Evolutionary conservation across 345 rosid genomes (phyloP).

Genomic region (Brassica carinata): DNA sequence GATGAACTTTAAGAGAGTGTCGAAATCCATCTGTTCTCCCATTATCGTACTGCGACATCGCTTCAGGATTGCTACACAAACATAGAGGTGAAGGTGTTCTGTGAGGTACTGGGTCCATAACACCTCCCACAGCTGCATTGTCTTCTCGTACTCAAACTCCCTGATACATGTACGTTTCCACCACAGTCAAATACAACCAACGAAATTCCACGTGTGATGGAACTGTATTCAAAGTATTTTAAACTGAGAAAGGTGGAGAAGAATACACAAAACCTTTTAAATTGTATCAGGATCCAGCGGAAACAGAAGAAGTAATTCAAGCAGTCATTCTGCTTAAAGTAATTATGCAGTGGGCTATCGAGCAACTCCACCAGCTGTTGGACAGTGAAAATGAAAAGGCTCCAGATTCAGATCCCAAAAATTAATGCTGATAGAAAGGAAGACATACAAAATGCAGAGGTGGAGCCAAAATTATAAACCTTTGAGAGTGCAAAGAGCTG

Average conservation of each 20-base stretch:
- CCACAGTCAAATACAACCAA: slow-evolving; percentile 16
- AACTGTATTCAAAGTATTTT: not conserved
- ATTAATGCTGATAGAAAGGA: slow-evolving; percentile 17
- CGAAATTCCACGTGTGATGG: not conserved
- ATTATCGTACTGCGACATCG: slow-evolving; percentile 80
- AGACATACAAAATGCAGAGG: not conserved
- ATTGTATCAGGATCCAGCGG: slow-evolving; percentile 96
- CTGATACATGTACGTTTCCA: slow-evolving; percentile 29
- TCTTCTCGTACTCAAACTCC: not conserved
- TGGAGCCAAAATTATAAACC: slow-evolving; percentile 48
- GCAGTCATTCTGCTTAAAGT: slow-evolving; percentile 93
- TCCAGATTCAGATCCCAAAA: slow-evolving; percentile 24
- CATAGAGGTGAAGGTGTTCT: slow-evolving; percentile 87
- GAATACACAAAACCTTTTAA: slow-evolving; percentile 68
- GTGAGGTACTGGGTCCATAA: slow-evolving; percentile 86
- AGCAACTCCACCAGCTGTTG: slow-evolving; percentile 90
- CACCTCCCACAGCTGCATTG: slow-evolving; percentile 43
- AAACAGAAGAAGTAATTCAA: slow-evolving; percentile 99
- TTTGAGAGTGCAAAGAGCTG: slow-evolving; percentile 95
- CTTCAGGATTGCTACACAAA: slow-evolving; percentile 91
- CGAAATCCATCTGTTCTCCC: slow-evolving; percentile 95
- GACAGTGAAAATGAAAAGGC: slow-evolving; percentile 9
- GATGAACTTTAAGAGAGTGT: slow-evolving; percentile 88
- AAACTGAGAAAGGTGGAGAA: not conserved
- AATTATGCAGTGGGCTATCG: slow-evolving; percentile 82